Conservation (phyloP, 345 rosid genomes). For the Cardamine occulta region DNA sequence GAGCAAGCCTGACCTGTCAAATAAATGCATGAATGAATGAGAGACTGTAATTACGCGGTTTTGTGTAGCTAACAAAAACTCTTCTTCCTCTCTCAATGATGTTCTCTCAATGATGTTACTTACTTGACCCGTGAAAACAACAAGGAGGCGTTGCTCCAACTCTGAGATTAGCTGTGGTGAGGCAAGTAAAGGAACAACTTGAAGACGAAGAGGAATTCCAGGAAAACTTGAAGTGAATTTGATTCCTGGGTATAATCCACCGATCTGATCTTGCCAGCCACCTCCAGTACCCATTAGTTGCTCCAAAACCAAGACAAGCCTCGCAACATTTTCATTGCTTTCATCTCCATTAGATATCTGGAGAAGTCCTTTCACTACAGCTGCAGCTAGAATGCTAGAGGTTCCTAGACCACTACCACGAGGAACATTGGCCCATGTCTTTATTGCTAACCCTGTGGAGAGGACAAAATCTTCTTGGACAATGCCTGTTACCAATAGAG, state of each 20-base stretch:
- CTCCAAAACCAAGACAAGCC: conserved; percentile 88
- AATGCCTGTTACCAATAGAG: conserved; percentile 78
- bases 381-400: conserved; percentile 97
- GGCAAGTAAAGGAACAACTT: conserved; percentile 79
- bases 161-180: conserved; percentile 63
- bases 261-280: conserved; percentile 99
- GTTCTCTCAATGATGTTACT: conserved; percentile 45
- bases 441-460: conserved; percentile 63
- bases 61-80: neutral
- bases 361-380: conserved; percentile 88
- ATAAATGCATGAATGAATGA: conserved; percentile 11
- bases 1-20: conserved; percentile 89
- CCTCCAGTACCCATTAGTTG: conserved; percentile 99
- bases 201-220: conserved; percentile 86
- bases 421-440: conserved; percentile 93
- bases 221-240: conserved; percentile 90
- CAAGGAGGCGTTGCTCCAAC: conserved; percentile 79
- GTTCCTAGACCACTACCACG: conserved; percentile 98
- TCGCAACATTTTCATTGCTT: conserved; percentile 81
- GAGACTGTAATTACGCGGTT: neutral
- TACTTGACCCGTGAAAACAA: conserved; percentile 96
- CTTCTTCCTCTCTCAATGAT: neutral
- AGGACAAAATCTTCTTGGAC: conserved; percentile 50
- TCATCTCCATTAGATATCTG: conserved; percentile 75
- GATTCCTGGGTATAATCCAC: conserved; percentile 90